Base-by-base conservation (phyloP, 495 filamentous ascomycete species). In the Elaphomyces granulatus region DNA sequence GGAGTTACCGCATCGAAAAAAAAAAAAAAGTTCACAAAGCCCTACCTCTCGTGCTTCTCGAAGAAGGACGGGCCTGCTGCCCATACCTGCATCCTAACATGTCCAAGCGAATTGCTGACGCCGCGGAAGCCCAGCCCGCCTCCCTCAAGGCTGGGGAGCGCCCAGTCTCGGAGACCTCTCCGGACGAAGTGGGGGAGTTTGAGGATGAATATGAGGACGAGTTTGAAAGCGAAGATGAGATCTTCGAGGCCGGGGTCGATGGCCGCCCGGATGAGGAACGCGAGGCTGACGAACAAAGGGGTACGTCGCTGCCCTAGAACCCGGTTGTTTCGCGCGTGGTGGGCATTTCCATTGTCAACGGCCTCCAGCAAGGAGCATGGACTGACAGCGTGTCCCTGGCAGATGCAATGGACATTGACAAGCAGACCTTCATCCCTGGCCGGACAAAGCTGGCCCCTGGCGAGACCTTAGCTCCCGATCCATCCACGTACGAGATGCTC, bases 131-230 rank as follows among this genome's bases (percentile, higher is more conserved):
- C 18, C 70, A 68, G 32, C 57, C 61, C 35, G 59, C 60, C 20
- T 68, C 78, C 39, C 70, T 83, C 45, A 87, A 85, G 64, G 72
- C 69, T 42, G 78, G 81, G 34, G 75, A 72, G 38, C 70, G 81
- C 36, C 80, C 78, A 48, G 52, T 66, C 26, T 41, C 55, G 42
- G 50, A 64, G 19, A 49, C 59, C 44, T 57, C 59, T 47, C 56
- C 56, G 15, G 66, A 74, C 47, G 83, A 87, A 38, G 80, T 79
- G 63, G 82, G 82, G 52, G 83, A 90, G 44, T 94, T 94, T 45
- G 88, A 94, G 58, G 88, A 96, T 60, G 83, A 94, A 47, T 96
- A 80, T 45, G 88, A 93, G 59, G 88, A 95, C 50, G 88, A 96
- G 51, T 96, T 84, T 51, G 87, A 94, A 67, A 93, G 85, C 51